phyloP scores from a whole-genome alignment of 2,329 filamentous ascomycete genomes.

The Beauveria scarabaeidicola region DNA sequence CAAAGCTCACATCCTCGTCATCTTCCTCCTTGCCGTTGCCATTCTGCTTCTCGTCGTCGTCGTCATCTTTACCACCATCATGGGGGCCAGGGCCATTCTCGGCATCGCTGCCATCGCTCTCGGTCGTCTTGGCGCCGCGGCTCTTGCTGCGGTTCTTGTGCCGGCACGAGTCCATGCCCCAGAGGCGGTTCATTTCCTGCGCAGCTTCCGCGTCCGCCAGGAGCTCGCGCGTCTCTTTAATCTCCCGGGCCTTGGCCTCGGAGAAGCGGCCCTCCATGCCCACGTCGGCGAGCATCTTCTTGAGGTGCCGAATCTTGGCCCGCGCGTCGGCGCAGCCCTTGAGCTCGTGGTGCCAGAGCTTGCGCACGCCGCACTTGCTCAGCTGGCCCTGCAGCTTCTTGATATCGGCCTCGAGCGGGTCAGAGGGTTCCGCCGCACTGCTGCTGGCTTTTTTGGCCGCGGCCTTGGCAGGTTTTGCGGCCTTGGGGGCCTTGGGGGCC shows the following conservation, averaged over 20 bases:
- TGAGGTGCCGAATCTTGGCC: constrained; percentile 77
- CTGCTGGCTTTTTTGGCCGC: constrained; percentile 32
- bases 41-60: constrained; percentile 17
- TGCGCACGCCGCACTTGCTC: constrained; percentile 82
- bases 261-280: constrained; percentile 90
- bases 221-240: constrained; percentile 81
- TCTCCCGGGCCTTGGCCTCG: constrained; percentile 71
- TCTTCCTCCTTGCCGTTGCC: constrained; percentile 22
- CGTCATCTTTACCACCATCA: constrained; percentile 23
- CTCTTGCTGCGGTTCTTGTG: constrained; percentile 33
- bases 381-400: constrained; percentile 83
- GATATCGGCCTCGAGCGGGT: constrained; percentile 69
- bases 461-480: constrained; percentile 23
- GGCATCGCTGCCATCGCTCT: constrained; percentile 25
- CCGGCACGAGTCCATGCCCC: constrained; percentile 50
- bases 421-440: constrained; percentile 26
- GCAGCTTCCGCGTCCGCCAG: constrained; percentile 77
- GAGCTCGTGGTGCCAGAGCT: constrained; percentile 83
- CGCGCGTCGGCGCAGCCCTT: constrained; percentile 64
- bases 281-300: constrained; percentile 64
- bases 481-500: constrained; percentile 11
- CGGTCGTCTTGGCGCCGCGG: constrained; percentile 19
- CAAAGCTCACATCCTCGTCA: constrained; percentile 26
- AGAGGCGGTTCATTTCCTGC: constrained; percentile 68
- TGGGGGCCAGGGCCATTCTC: constrained; percentile 19